phyloP scores from a whole-genome alignment of 1,284 basidiomycete species.

The Cryptococcus hybrid region DNA sequence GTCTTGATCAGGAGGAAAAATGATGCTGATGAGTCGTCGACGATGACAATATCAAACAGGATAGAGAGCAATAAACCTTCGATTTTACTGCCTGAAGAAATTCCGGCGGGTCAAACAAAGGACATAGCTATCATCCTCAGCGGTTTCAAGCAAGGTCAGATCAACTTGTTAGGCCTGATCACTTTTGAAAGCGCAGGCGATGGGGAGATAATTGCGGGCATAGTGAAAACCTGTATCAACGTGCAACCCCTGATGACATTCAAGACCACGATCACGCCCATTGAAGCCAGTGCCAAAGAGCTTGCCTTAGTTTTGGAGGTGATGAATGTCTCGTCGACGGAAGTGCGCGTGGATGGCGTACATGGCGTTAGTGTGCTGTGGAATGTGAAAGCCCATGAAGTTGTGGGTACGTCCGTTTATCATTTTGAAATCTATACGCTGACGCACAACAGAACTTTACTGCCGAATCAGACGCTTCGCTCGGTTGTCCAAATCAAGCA shows the following conservation, averaged over 20 bases:
- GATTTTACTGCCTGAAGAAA: constrained; percentile 8
- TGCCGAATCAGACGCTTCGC: constrained; percentile 35
- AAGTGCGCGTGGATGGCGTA: constrained; percentile 4
- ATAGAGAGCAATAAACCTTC: constrained; percentile 18
- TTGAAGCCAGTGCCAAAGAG: neutral
- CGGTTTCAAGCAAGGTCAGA: constrained; percentile 10
- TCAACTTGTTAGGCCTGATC: constrained; percentile 28
- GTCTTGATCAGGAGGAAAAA: constrained; percentile 19
- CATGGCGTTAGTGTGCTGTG: constrained; percentile 5
- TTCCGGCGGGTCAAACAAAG: constrained; percentile 25
- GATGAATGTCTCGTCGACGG: constrained; percentile 5
- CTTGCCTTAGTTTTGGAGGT: constrained; percentile 7
- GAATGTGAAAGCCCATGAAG: neutral
- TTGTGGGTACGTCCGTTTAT: neutral
- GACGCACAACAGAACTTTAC: constrained; percentile 2
- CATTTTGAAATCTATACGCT: neutral
- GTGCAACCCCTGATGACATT: constrained; percentile 19
- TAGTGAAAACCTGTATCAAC: constrained; percentile 13
- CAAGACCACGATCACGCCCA: constrained; percentile 2
- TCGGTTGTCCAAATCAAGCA: constrained; percentile 10
- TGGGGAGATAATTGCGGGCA: constrained; percentile 10
- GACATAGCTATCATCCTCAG: constrained; percentile 24
- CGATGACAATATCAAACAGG: constrained; percentile 22
- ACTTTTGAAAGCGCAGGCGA: constrained; percentile 20
- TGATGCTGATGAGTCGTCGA: constrained; percentile 20